Conservation (phyloP, 768 basidiomycete genomes). For the Macrolepiota albuminosa region DNA sequence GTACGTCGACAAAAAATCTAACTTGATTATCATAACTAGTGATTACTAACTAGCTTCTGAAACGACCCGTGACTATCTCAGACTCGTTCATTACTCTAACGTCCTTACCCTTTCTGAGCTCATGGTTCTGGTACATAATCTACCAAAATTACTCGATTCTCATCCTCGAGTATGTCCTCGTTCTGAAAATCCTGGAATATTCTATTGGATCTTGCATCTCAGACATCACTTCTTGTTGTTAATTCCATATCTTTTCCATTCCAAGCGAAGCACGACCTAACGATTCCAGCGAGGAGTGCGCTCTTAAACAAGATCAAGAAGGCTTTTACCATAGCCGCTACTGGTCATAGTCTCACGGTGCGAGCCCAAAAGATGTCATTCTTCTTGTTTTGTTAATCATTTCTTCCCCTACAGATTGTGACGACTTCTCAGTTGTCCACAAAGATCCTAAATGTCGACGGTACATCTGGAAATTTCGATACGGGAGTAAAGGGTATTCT, state of each 20-base stretch:
- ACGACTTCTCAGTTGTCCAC: slow-evolving; percentile 68
- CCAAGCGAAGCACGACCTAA: slow-evolving; percentile 41
- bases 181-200: background rate
- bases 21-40: background rate
- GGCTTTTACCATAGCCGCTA: slow-evolving; percentile 43
- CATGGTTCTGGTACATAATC: slow-evolving; percentile 52
- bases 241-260: slow-evolving; percentile 68
- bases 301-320: slow-evolving; percentile 52
- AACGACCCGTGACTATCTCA: slow-evolving; percentile 13
- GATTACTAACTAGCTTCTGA: slow-evolving; percentile 5
- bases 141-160: slow-evolving; percentile 39
- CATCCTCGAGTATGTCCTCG: slow-evolving; percentile 37
- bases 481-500: slow-evolving; percentile 58
- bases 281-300: slow-evolving; percentile 30
- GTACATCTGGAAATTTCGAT: slow-evolving; percentile 61
- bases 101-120: slow-evolving; percentile 49
- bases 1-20: slow-evolving; percentile 15
- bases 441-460: slow-evolving; percentile 60
- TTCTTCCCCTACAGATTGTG: slow-evolving; percentile 27
- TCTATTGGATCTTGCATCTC: background rate
- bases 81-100: slow-evolving; percentile 33
- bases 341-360: slow-evolving; percentile 47
- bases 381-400: background rate
- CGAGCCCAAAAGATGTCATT: slow-evolving; percentile 5
- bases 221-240: slow-evolving; percentile 61